These are phyloP conservation scores for Panicum hallii DNA, from an alignment of 202 grass and related monocot species.

Conservation along the genomic window DNA sequence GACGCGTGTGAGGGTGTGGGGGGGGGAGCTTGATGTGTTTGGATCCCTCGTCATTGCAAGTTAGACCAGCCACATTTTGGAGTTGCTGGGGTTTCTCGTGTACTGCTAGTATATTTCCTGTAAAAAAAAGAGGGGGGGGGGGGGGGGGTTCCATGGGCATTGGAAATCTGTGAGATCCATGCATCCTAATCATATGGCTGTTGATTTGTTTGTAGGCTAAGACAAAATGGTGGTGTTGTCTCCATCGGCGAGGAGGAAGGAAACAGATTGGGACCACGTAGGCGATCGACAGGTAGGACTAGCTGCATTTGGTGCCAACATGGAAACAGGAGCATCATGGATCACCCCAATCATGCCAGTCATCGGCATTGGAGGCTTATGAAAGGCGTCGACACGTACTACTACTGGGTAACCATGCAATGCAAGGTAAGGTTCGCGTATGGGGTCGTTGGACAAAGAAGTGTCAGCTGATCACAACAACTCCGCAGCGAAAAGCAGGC, in stretches of 20 bases:
- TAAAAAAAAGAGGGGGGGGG: neutral
- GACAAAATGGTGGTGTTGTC: conserved; percentile 32
- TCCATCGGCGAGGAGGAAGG: conserved; percentile 8
- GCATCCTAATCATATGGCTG: neutral
- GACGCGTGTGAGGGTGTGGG: too few species aligned
- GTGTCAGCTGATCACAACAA: neutral
- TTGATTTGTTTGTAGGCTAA: neutral
- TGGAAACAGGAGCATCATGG: neutral
- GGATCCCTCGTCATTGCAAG: neutral
- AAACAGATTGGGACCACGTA: neutral
- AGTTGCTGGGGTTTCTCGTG: neutral
- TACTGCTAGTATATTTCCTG: neutral
- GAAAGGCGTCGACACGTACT: neutral
- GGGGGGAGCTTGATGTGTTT: too few species aligned
- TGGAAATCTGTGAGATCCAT: neutral
- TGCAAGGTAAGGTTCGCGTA: neutral
- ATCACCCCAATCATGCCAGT: neutral
- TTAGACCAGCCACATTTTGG: neutral
- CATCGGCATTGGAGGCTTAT: conserved; percentile 6
- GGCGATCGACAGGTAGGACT: neutral
- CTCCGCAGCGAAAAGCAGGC: too few species aligned
- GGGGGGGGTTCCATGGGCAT: neutral
- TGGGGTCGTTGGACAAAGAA: neutral
- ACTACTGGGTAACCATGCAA: neutral
- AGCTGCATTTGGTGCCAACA: neutral